Conservation (phyloP, 257 asterid genomes). For the Asclepias syriaca region DNA sequence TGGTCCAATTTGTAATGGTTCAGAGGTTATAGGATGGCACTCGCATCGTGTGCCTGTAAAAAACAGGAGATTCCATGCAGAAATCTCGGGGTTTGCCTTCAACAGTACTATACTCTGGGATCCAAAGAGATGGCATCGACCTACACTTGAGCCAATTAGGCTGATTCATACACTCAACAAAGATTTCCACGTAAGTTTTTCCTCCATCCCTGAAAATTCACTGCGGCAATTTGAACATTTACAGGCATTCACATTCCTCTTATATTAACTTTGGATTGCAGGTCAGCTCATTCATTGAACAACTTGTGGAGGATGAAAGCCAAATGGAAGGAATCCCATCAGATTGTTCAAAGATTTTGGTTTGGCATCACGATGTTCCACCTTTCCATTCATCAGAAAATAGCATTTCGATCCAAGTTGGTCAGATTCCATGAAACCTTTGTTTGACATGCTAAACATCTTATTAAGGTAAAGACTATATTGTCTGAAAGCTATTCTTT, state of each 20-base stretch:
- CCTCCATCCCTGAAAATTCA: background rate
- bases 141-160: conserved; percentile 54
- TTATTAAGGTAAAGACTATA: background rate
- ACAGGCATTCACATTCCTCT: background rate
- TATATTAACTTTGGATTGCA: conserved; percentile 23
- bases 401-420: conserved; percentile 20
- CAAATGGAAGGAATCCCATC: conserved; percentile 72
- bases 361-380: conserved; percentile 47
- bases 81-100: conserved; percentile 67
- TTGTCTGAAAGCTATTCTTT: background rate
- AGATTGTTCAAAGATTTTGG: conserved; percentile 44
- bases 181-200: conserved; percentile 51
- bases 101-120: conserved; percentile 80
- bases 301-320: conserved; percentile 76
- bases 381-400: conserved; percentile 23
- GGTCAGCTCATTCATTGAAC: conserved; percentile 66
- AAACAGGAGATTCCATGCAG: conserved; percentile 51
- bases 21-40: conserved; percentile 77
- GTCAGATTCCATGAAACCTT: conserved; percentile 27
- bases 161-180: conserved; percentile 37
- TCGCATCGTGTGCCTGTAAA: conserved; percentile 24
- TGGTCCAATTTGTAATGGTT: conserved; percentile 73
- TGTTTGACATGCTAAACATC: background rate
- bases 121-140: conserved; percentile 61
- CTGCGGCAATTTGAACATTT: background rate